phyloP scores from a whole-genome alignment of 257 asterid genomes.

The Henckelia pumila region DNA sequence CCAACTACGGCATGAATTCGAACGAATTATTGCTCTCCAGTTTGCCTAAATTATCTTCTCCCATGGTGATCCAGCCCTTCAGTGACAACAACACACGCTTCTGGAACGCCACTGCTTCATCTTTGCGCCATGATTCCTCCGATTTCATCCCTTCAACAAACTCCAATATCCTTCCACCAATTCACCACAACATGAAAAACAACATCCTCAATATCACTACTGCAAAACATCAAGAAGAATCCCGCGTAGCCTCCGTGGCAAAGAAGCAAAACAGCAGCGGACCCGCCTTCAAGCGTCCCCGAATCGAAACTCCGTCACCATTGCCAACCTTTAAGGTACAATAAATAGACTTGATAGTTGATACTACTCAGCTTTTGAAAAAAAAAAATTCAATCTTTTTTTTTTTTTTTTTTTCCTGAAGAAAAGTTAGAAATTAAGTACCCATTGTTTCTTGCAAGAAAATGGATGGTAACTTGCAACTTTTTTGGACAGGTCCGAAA shows the following conservation, averaged over 20 bases:
- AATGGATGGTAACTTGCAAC: constrained; percentile 36
- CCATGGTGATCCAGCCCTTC: constrained; percentile 22
- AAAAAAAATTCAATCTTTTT: constrained; percentile 20
- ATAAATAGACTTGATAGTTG: not conserved
- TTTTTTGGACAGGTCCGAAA: constrained; percentile 70
- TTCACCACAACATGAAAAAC: constrained; percentile 15
- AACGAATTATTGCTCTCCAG: constrained; percentile 27
- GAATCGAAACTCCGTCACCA: constrained; percentile 60
- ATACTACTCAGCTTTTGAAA: not conserved
- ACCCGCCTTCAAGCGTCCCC: constrained; percentile 40
- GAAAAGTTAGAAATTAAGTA: constrained; percentile 26
- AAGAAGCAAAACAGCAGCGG: constrained; percentile 37
- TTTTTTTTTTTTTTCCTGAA: too few relatives aligned
- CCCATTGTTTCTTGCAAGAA: constrained; percentile 24
- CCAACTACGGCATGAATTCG: constrained; percentile 21
- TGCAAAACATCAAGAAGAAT: constrained; percentile 28
- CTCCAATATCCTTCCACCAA: constrained; percentile 22
- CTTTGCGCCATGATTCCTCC: constrained; percentile 17
- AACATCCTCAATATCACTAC: constrained; percentile 17
- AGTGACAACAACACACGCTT: constrained; percentile 24
- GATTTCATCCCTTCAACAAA: constrained; percentile 27
- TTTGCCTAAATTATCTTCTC: constrained; percentile 24
- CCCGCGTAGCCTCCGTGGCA: constrained; percentile 5
- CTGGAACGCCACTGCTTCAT: constrained; percentile 28
- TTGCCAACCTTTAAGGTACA: constrained; percentile 66